Conservation (phyloP, 306 rosid genomes). For the Rosa rugosa region DNA sequence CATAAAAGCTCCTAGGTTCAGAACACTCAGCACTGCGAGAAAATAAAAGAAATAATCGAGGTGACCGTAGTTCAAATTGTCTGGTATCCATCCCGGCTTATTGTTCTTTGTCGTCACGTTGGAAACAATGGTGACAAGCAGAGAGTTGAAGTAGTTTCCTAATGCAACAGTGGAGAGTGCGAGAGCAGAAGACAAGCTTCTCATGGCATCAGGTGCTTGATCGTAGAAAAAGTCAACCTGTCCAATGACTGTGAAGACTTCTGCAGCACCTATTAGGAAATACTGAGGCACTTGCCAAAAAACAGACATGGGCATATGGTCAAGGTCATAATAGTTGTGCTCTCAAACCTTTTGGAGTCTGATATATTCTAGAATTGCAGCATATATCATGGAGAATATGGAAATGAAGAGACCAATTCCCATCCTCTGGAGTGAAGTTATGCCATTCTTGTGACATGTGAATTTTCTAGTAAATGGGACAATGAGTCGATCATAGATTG, state of each 20-base stretch:
- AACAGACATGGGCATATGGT: constrained; percentile 23
- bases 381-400: constrained; percentile 17
- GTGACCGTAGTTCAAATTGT: constrained; percentile 11
- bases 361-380: constrained; percentile 14
- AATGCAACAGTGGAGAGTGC: constrained; percentile 22
- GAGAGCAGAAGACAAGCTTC: constrained; percentile 18
- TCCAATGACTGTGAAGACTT: constrained; percentile 24
- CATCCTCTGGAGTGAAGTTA: constrained; percentile 31
- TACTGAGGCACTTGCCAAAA: constrained; percentile 31
- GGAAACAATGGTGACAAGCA: constrained; percentile 14
- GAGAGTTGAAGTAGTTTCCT: constrained; percentile 25
- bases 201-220: constrained; percentile 34
- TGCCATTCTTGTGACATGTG: constrained; percentile 30
- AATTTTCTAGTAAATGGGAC: constrained; percentile 22
- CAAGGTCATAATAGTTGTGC: constrained; percentile 9
- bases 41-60: constrained; percentile 6
- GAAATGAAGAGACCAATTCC: constrained; percentile 27
- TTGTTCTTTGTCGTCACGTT: background rate
- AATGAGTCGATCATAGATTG: constrained; percentile 23
- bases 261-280: constrained; percentile 24
- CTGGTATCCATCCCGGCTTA: constrained; percentile 5
- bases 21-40: constrained; percentile 1
- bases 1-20: background rate
- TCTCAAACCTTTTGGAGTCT: constrained; percentile 10
- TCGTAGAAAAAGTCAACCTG: constrained; percentile 31